Base-by-base conservation (phyloP, 805 yeast species). In the Candida loeiensis region DNA sequence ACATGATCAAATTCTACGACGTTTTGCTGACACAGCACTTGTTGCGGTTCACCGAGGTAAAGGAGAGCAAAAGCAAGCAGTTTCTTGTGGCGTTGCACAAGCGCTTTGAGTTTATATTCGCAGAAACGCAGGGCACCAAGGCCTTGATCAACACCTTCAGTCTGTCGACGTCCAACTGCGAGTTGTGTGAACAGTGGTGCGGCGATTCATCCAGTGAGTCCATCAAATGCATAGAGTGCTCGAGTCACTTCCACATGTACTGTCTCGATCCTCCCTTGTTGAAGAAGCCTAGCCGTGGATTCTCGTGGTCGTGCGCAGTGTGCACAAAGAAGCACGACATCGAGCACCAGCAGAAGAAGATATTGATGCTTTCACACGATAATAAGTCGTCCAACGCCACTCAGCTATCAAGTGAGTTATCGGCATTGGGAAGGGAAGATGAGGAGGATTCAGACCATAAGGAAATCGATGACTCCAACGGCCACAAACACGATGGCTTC, bases 251-350 rank as follows among this genome's bases (percentile, higher is more conserved):
- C 49, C 98, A 90, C 63, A 76, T 89, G 77, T 68, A 79, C 26
- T 90, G 98, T 54, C 73, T 89, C 35, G 86, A 83, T 45, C 96
- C 96, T 1, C 96, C 96, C 1, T 61, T 88, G 28, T 57, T 76
- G 38, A 76, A 77, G 46, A 85, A 85, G 53, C 96, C 96, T 1
- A 80, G 85, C 32, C 66, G 95, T 42, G 96, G 95, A 1, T 85
- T 87, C 55, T 85, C 88, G 6, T 90, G 96, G 96, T 75, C 87
- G 18, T 89, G 97, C 66, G 90, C 86, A 20, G 57, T 66, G 4
- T 89, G 97, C 63, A 71, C 82, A n/a, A 75, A 77, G 48, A 72
- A 66, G 22, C 73, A 75, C 37, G 83, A 80, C 34, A 46, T 63
- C 22, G 70, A 66, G 41, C 58, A 66, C 41, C 66, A 62, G 40